Evolutionary conservation across 208 protist genomes (phyloP).

Genomic region (Leishmania amazonensis): DNA sequence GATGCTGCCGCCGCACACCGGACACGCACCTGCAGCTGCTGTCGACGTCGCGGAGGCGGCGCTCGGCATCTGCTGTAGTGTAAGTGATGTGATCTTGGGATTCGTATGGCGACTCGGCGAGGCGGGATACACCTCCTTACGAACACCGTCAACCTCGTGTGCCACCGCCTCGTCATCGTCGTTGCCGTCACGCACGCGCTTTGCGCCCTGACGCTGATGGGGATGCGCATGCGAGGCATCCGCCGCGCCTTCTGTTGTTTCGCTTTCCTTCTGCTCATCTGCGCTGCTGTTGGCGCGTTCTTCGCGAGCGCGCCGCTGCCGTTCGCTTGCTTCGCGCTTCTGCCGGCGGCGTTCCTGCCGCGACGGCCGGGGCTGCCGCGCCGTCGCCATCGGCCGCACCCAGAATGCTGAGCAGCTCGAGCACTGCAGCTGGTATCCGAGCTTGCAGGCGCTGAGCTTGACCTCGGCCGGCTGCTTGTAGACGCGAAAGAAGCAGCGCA

Average conservation of each 20-base stretch:
- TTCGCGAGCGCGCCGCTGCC: slow-evolving; percentile 17
- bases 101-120: slow-evolving; percentile 43
- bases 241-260: background rate
- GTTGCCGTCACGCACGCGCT: slow-evolving; percentile 6
- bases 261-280: background rate
- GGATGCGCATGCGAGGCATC: background rate
- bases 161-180: background rate
- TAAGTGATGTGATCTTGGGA: slow-evolving; percentile 49
- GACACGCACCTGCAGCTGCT: slow-evolving; percentile 35
- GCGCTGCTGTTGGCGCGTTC: background rate
- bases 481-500: slow-evolving; percentile 98
- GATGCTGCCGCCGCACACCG: slow-evolving; percentile 79
- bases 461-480: slow-evolving; percentile 89
- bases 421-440: slow-evolving; percentile 95
- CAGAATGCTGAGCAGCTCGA: slow-evolving; percentile 94
- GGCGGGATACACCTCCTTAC: slow-evolving; percentile 49
- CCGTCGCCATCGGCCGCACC: slow-evolving; percentile 88
- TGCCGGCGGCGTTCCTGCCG: slow-evolving; percentile 21
- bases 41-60: background rate
- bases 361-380: slow-evolving; percentile 27
- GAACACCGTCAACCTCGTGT: background rate
- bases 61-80: slow-evolving; percentile 32
- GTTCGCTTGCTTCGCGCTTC: slow-evolving; percentile 25
- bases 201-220: background rate
- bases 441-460: slow-evolving; percentile 91